Base-by-base conservation (phyloP, 2,329 filamentous ascomycete genomes). In the Parascedosporium putredinis region DNA sequence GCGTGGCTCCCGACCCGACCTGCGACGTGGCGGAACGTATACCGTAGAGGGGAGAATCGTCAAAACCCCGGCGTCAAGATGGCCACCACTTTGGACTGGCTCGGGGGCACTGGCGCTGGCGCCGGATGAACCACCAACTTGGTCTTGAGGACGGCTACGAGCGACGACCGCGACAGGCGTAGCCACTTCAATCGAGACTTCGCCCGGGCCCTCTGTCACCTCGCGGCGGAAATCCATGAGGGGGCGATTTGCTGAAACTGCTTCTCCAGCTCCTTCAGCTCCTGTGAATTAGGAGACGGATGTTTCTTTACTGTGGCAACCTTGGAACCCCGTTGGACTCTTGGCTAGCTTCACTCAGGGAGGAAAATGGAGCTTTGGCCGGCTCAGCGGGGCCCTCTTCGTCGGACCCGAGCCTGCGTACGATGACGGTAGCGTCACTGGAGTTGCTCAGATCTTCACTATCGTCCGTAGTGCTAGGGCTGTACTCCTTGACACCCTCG, bases 241-340 rank as follows among this genome's bases (percentile, higher is more conserved):
- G 38, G 18, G 23, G 10, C 20, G 20, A 42, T 7, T 20, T 23
- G 20, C 48, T 59, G 60, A 16, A 71, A 62, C 2, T 63, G 64
- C 27, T 53, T 51, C 45, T 66, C 64, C 22, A 71, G 57, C n/a
- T 63, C 57, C 45, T 69, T 62, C 20, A 72, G 56, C 8, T 62
- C 64, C 25, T 61, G 58, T 51, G 71, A 71, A 58, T 64, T 70
- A 2, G 70, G 69, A 2, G 69, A 72, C 5, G 69, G 70, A 34
- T 72, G 69, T 50, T 72, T 72, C 59, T 72, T 72, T 14, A 60
- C 56, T 36, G 54, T 53, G 47, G 18, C 14, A 47, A 16, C 23
- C n/a, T n/a, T n/a, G n/a, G n/a, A 49, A n/a, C 48, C 45, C 5
- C 44, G 38, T 20, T 22, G 8, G 8, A 48, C 16, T 51, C 49